These are phyloP conservation scores for Aureobasidium sp. DNA, from an alignment of 2,329 filamentous ascomycete genomes.

Conservation along the genomic window DNA sequence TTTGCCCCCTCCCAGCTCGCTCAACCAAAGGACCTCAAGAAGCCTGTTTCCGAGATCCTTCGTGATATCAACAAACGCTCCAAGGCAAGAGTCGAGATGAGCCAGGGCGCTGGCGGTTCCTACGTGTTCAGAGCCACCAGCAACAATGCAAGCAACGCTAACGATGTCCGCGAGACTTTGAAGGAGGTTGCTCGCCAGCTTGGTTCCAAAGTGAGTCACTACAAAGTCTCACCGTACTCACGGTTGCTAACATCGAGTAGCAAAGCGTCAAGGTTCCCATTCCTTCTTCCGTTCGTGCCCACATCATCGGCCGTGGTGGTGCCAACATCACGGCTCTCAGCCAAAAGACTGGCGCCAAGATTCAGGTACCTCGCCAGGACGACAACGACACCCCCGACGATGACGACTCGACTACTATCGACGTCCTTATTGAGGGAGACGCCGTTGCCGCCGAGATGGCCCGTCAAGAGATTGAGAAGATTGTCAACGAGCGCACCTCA, in stretches of 20 bases:
- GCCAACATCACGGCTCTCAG: slow-evolving; percentile 83
- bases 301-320: slow-evolving; percentile 89
- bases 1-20: slow-evolving; percentile 69
- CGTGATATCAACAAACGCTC: slow-evolving; percentile 89
- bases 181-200: slow-evolving; percentile 84
- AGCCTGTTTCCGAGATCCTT: slow-evolving; percentile 73
- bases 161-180: slow-evolving; percentile 77
- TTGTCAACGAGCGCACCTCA: slow-evolving; percentile 76
- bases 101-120: slow-evolving; percentile 59
- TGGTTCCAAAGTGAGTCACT: slow-evolving; percentile 61
- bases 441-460: slow-evolving; percentile 78
- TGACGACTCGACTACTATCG: slow-evolving; percentile 68
- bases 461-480: slow-evolving; percentile 72
- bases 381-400: slow-evolving; percentile 48
- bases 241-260: slow-evolving; percentile 27
- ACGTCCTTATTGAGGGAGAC: slow-evolving; percentile 86
- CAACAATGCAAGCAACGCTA: slow-evolving; percentile 56
- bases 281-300: slow-evolving; percentile 71
- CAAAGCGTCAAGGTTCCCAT: slow-evolving; percentile 67
- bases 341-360: slow-evolving; percentile 79
- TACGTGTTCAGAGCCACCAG: slow-evolving; percentile 80
- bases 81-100: slow-evolving; percentile 75
- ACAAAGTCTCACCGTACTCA: background rate
- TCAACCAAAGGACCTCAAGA: slow-evolving; percentile 68
- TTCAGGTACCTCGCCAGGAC: slow-evolving; percentile 79